Percentiles rank a stretch among this genome's conserved stretches.
Conservation (phyloP, 805 yeast species). For the fission yeast (Schizosaccharomyces pombe) region ASM294v3 CU329670.1:573001-573500, state of each 20-base stretch:
- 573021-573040: constrained; percentile 58
- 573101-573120: constrained; percentile 35
- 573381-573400: constrained; percentile 15
- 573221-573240: constrained; percentile 29
- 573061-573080: constrained; percentile 44
- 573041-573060: constrained; percentile 39
- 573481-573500: constrained; percentile 53
- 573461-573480: constrained; percentile 62
- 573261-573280: constrained; percentile 38
- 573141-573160: constrained; percentile 44
- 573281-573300: constrained; percentile 33
- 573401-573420: constrained; percentile 6
- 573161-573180: constrained; percentile 53
- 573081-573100: constrained; percentile 47
- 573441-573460: constrained; percentile 30
- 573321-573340: constrained; percentile 29
- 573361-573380: constrained; percentile 3
- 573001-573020: constrained; percentile 54
- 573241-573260: constrained; percentile 51
- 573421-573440: constrained; percentile 3
- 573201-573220: constrained; percentile 67
- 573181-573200: constrained; percentile 47
- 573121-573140: constrained; percentile 32
- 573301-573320: constrained; percentile 30
- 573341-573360: not conserved